A percentile compares a stretch with the other conserved stretches of the same genome.
These are phyloP conservation scores for Zygosaccharomyces bailii DNA, from an alignment of 805 yeast genomes.

Conservation along the genomic window DNA sequence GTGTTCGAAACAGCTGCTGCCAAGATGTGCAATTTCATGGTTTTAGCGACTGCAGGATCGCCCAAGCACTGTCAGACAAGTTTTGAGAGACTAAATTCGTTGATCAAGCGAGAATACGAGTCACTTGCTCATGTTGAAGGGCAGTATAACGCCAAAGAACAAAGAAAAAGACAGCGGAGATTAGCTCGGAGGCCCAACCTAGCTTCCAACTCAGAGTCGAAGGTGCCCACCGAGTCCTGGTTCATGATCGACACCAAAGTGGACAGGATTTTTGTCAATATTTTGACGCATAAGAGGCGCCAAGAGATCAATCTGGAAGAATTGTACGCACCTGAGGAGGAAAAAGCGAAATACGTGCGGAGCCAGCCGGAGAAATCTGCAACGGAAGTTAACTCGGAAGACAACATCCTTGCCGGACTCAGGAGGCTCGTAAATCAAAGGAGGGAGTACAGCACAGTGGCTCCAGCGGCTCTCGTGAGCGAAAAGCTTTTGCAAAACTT, in stretches of 20 bases:
- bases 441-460: conserved; percentile 28
- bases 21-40: conserved; percentile 45
- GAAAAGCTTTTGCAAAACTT: conserved; percentile 9
- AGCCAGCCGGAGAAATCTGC: background rate
- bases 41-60: conserved; percentile 74
- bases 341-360: conserved; percentile 27
- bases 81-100: conserved; percentile 52
- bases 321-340: conserved; percentile 53
- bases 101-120: conserved; percentile 51
- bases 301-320: conserved; percentile 65
- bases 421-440: conserved; percentile 29
- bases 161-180: conserved; percentile 50
- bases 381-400: conserved; percentile 14
- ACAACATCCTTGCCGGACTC: conserved; percentile 31
- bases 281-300: conserved; percentile 70
- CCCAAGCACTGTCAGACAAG: conserved; percentile 73
- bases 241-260: conserved; percentile 67
- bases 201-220: conserved; percentile 45
- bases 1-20: conserved; percentile 38
- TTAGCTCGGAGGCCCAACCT: conserved; percentile 52
- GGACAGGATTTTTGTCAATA: conserved; percentile 64
- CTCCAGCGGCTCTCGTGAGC: conserved; percentile 6
- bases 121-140: conserved; percentile 66
- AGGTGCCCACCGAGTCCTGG: conserved; percentile 61
- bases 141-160: conserved; percentile 53